These are phyloP conservation scores for Sanghuangporus weigelae DNA, from an alignment of 1,284 basidiomycete species.

Conservation along the genomic window DNA sequence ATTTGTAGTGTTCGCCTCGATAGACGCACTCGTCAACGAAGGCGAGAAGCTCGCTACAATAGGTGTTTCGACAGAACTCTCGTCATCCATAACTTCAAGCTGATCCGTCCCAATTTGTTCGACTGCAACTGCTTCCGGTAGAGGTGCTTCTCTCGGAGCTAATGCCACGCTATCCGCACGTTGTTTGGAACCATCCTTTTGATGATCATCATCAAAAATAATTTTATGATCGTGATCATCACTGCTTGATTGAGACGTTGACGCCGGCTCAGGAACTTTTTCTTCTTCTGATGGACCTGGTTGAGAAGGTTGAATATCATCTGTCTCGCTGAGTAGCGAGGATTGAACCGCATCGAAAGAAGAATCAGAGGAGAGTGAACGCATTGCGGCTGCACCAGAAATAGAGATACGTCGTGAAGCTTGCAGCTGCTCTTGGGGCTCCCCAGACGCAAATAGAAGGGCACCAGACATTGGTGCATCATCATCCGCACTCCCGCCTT, in stretches of 20 bases:
- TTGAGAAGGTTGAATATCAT: not conserved
- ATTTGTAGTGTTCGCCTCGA: not conserved
- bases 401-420: not conserved
- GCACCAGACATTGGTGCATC: not conserved
- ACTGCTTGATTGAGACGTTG: not conserved
- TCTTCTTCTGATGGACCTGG: not conserved
- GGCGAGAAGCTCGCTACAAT: not conserved
- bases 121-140: not conserved
- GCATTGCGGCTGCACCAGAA: slow-evolving; percentile 1
- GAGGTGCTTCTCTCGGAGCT: not conserved
- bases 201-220: not conserved
- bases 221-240: not conserved
- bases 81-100: not conserved
- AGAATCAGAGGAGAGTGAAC: not conserved
- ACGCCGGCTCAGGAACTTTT: not conserved
- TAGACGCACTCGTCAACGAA: not conserved
- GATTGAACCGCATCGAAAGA: not conserved
- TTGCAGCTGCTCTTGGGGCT: not conserved
- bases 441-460: slow-evolving; percentile 3
- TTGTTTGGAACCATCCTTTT: not conserved
- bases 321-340: not conserved
- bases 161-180: not conserved
- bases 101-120: not conserved
- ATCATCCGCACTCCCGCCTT: not conserved
- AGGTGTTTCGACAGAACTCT: slow-evolving; percentile 4